Base-by-base conservation (phyloP, 306 rosid genomes). In the Inga leiocalycina region DNA sequence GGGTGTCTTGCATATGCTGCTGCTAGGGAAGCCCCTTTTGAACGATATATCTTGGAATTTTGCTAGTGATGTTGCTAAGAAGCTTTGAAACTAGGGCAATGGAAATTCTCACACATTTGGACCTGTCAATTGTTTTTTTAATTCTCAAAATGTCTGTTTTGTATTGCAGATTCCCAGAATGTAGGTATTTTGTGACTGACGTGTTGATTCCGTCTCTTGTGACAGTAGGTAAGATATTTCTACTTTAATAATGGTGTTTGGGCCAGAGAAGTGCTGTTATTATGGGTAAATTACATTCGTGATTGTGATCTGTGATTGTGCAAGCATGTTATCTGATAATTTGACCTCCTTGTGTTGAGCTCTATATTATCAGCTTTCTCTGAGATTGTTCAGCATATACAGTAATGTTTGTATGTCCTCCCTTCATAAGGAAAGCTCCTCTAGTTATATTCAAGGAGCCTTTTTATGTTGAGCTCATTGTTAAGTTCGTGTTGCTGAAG, bases 371-470 rank as follows among this genome's bases (percentile, higher is more conserved):
- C 52, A 8, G 64, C 41, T 37, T 52, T 65, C 48, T 44, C 12
- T 56, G 48, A 71, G 56, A 13, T 52, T 70, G 39, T 71, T 67
- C 67, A 7, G 76, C 24, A 8, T 68, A 10, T 48, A 11, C 82
- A 48, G 51, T 64, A 30, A 51, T 24, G 67, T 73, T 32, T 49
- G 57, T 19, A 10, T 32, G 65, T 22, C 43, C 65, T 61, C 61
- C 56, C 35, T 56, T 37, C 37, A 24, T 45, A 22, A 57, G 74
- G 57, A 24, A 48, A 71, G 66, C 64, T 57, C 35, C 44, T 32
- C 10, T 77, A 56, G 73, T 71, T 70, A 57, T 37, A 77, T 83
- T 57, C 39, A 70, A 22, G 19, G 57, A 44, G 24, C 51, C 61
- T 76, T 82, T 75, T 65, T 39, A 54, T 22, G 30, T 51, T 15